Evolutionary conservation across 2,329 filamentous ascomycete genomes (phyloP), one percentile per base, ranked within the genome.

Genomic region (Scleromitrula shiraiana): DNA sequence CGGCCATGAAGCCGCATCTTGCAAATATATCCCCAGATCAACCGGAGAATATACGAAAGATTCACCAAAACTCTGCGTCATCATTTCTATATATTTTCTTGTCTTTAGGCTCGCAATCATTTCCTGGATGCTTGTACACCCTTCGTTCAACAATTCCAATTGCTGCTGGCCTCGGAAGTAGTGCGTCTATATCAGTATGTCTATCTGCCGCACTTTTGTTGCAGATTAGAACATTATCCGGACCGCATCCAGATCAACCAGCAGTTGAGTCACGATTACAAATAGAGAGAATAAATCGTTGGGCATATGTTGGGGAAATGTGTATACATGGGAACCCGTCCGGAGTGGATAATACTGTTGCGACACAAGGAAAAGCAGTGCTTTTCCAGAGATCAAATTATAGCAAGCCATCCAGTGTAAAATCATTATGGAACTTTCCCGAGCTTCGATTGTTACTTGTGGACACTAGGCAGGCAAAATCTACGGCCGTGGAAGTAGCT

Each of bases 321-420:
- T 93, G 89, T 68, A 96, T 97, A 54, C 93, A 98, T 64, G 93
- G 91, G 30, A 97, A 95, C 62, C 93, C 93, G 0, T 95, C 88
- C 0, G 93, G 93, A 0, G 88, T 98, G 36, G 93, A 98, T 68
- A 98, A 98, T 67, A 98, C 93, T 2, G 91, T 98, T 23, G 78
- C 91, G 10, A 86, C 90, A 10, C 87, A 94, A 60, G 93, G 93
- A 49, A 96, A 95, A 68, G 93, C 90, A 0, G 89, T 98, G 1
- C 73, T 97, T 2, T 98, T 95, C 69, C 84, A 91, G 61, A 78
- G 90, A 44, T 77, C 73, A 42, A 85, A 94, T 63, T 88, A 90
- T 65, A 73, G 73, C 50, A 83, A 84, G 62, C 87, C 90, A 2
- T 88, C 91, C 0, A 70, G 70, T 0, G 89, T 97, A 4, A 77